Evolutionary conservation across 2,329 filamentous ascomycete species (phyloP), one percentile per base, ranked within the genome.

Genomic region (Ascochyta lentis): DNA sequence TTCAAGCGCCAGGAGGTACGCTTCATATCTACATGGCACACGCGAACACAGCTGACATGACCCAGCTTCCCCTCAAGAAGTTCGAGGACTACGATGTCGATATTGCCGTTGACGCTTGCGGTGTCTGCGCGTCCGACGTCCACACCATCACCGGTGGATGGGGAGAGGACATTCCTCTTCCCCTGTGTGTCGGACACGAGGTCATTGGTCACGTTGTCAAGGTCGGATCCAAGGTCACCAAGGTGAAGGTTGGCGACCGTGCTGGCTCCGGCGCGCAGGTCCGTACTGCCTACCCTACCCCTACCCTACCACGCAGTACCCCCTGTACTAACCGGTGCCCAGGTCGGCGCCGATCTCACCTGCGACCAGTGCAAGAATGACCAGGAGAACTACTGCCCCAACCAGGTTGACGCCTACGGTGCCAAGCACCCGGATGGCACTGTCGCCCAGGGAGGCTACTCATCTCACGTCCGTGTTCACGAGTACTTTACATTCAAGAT

Each of bases 71-170:
- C 66, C 87, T 93, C 55, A 95, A 96, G 80, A 89, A 90, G 16
- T 96, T 96, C 73, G 91, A 89, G 63, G 90, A 93, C 73, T 84
- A 91, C 76, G 92, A 96, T 72, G 86, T 96, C 67, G 92, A 96
- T 73, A 86, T 96, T 77, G 89, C 93, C 81, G 89, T 96, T 68
- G 87, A 92, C 64, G 88, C 64, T 19, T 76, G 74, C 60, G 75
- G 75, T 69, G 80, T 83, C 51, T 83, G 80, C 72, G 79, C 76
- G 46, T 78, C 76, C 37, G 79, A 81, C 60, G 69, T 81, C 27
- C 79, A 81, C 72, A 81, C 76, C 61, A 80, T 80, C 65, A 76
- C 69, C 52, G 80, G 80, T 50, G 87, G 88, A 58, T 90, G 88
- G 88, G 87, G 85, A 55, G 79, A 77, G 33, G 84, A 86, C 61